These are phyloP conservation scores for Priceomyces medius DNA, from an alignment of 805 yeast genomes.

Conservation along the genomic window DNA sequence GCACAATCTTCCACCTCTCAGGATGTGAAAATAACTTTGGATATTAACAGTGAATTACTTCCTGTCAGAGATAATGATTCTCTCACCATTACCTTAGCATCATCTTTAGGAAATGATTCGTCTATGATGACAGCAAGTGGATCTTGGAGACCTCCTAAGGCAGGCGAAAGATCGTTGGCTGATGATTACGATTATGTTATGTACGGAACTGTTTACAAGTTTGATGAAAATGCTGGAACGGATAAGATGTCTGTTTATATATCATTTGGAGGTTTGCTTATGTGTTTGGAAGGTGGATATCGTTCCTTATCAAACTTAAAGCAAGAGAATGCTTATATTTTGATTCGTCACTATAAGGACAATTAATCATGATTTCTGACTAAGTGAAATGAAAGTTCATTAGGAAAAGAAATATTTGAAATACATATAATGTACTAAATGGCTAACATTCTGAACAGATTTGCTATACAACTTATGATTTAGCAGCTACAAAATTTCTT, in stretches of 20 bases:
- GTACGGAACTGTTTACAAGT: slow-evolving; percentile 97
- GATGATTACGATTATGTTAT: slow-evolving; percentile 98
- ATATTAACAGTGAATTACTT: slow-evolving; percentile 87
- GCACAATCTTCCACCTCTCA: slow-evolving; percentile 81
- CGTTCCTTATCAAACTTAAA: slow-evolving; percentile 83
- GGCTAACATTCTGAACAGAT: too few species aligned
- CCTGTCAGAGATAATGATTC: slow-evolving; percentile 78
- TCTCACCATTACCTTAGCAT: slow-evolving; percentile 82
- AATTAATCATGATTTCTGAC: slow-evolving; percentile 12
- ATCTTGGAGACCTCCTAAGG: slow-evolving; percentile 81
- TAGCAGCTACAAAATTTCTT: too few species aligned
- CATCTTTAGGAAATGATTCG: slow-evolving; percentile 57
- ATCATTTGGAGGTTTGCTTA: slow-evolving; percentile 91
- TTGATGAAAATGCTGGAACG: slow-evolving; percentile 73
- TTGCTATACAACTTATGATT: too few species aligned
- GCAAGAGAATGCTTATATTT: slow-evolving; percentile 89
- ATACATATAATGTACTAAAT: too few species aligned
- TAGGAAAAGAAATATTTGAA: background rate
- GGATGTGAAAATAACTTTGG: slow-evolving; percentile 81
- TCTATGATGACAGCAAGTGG: slow-evolving; percentile 51
- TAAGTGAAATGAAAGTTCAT: background rate
- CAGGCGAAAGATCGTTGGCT: slow-evolving; percentile 81
- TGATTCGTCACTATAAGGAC: slow-evolving; percentile 70
- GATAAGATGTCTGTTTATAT: slow-evolving; percentile 83
- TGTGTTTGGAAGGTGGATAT: slow-evolving; percentile 94